Conservation (phyloP, 2,329 filamentous ascomycete species). For the Daldinia sp. region DNA sequence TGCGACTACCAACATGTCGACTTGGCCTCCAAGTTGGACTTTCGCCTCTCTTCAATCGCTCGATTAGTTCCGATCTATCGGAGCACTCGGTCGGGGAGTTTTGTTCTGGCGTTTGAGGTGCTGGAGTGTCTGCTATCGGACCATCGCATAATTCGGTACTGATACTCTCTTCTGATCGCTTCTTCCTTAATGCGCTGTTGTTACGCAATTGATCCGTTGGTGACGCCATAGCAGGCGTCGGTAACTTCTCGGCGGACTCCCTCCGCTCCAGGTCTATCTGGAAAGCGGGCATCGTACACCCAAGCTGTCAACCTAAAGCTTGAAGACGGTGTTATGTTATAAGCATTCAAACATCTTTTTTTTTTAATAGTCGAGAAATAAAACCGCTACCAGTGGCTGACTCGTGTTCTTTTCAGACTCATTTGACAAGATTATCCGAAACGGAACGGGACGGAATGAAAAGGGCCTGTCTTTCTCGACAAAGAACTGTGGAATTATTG, state of each 20-base stretch:
- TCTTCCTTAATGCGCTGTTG: slow-evolving; percentile 49
- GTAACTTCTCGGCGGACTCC: slow-evolving; percentile 45
- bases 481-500: slow-evolving; percentile 6
- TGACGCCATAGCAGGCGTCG: slow-evolving; percentile 41
- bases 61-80: slow-evolving; percentile 83
- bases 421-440: slow-evolving; percentile 25
- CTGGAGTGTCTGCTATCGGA: slow-evolving; percentile 60
- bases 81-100: slow-evolving; percentile 55
- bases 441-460: slow-evolving; percentile 14
- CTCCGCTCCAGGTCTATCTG: slow-evolving; percentile 60
- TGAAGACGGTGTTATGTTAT: slow-evolving; percentile 34
- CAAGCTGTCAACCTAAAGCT: slow-evolving; percentile 21
- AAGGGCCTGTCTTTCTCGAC: slow-evolving; percentile 27
- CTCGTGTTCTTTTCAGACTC: slow-evolving; percentile 38
- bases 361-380: slow-evolving; percentile 7
- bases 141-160: slow-evolving; percentile 72
- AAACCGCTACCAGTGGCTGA: slow-evolving; percentile 29
- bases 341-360: slow-evolving; percentile 28
- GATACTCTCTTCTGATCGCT: slow-evolving; percentile 70
- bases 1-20: slow-evolving; percentile 64
- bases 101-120: slow-evolving; percentile 51
- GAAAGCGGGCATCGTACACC: slow-evolving; percentile 67
- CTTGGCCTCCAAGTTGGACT: slow-evolving; percentile 79
- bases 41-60: slow-evolving; percentile 83
- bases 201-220: slow-evolving; percentile 39